phyloP scores from a whole-genome alignment of 495 filamentous ascomycete species.

The Thozetella sp. region DNA sequence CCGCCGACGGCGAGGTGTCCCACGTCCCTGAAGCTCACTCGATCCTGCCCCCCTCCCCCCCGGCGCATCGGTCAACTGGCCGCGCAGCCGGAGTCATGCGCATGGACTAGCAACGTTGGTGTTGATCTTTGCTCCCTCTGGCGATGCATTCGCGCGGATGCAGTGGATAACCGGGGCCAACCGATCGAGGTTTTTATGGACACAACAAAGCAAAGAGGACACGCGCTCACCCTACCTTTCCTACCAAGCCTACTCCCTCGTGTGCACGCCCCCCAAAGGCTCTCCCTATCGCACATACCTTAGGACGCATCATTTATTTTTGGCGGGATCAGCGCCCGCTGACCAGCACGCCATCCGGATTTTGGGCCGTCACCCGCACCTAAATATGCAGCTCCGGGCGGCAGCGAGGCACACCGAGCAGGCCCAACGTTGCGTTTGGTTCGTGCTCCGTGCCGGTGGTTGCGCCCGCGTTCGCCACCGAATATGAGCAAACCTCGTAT shows the following conservation, averaged over 20 bases:
- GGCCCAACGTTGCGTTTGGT: neutral
- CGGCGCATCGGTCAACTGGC: no score
- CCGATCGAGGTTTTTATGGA: neutral
- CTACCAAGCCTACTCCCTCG: neutral
- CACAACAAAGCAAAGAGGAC: no score
- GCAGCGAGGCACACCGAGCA: neutral
- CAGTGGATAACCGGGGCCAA: neutral
- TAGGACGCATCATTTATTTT: conserved; percentile 1
- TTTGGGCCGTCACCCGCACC: neutral
- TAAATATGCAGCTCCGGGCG: neutral
- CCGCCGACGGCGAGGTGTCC: no score
- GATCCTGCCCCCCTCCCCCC: no score
- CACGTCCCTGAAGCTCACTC: no score
- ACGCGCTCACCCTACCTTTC: no score
- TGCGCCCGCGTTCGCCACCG: neutral
- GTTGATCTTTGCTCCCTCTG: conserved; percentile 1
- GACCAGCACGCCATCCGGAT: neutral
- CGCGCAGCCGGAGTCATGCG: neutral
- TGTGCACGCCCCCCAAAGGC: neutral
- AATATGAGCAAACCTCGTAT: conserved; percentile 2
- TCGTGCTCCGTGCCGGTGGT: neutral
- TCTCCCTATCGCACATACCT: neutral
- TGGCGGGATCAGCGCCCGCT: neutral
- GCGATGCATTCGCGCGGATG: neutral
- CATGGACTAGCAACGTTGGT: neutral